These are phyloP conservation scores for Trypanosoma vivax DNA, from an alignment of 208 protist genomes.

Conservation along the genomic window DNA sequence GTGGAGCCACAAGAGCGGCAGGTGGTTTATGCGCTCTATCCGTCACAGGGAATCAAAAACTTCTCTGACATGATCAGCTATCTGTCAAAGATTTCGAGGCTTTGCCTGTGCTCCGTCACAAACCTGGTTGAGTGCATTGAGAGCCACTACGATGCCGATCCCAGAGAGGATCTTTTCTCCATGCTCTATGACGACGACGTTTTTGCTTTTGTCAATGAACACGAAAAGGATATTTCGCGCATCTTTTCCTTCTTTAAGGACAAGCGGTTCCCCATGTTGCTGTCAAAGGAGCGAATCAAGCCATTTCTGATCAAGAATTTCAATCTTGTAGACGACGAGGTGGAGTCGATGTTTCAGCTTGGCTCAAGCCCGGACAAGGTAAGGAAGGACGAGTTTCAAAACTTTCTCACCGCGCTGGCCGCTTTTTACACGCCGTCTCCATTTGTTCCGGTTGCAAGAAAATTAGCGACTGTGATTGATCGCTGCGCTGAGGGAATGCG, in stretches of 20 bases:
- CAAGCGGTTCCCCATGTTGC: slow-evolving; percentile 24
- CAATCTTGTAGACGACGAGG: slow-evolving; percentile 29
- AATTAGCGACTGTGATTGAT: slow-evolving; percentile 41
- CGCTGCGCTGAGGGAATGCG: slow-evolving; percentile 8
- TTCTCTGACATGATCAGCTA: slow-evolving; percentile 71
- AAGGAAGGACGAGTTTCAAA: slow-evolving; percentile 41
- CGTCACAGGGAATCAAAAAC: slow-evolving; percentile 40
- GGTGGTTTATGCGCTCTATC: slow-evolving; percentile 72
- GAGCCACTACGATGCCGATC: slow-evolving; percentile 47
- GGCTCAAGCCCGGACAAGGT: slow-evolving; percentile 26
- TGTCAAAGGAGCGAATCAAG: slow-evolving; percentile 30
- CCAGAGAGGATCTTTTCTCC: slow-evolving; percentile 43
- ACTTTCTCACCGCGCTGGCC: slow-evolving; percentile 42
- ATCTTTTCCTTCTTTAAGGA: slow-evolving; percentile 46
- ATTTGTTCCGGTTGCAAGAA: slow-evolving; percentile 44
- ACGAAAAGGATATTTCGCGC: slow-evolving; percentile 21
- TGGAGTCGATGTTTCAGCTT: slow-evolving; percentile 31
- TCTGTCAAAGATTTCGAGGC: slow-evolving; percentile 65
- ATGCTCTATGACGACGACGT: slow-evolving; percentile 33
- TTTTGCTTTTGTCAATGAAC: slow-evolving; percentile 28
- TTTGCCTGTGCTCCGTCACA: slow-evolving; percentile 50
- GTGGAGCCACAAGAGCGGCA: slow-evolving; percentile 47
- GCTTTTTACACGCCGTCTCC: slow-evolving; percentile 61
- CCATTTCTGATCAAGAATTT: slow-evolving; percentile 37
- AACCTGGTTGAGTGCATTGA: slow-evolving; percentile 60